Evolutionary conservation across 2,329 filamentous ascomycete genomes (phyloP).

Genomic region (Fusarium floridanum): DNA sequence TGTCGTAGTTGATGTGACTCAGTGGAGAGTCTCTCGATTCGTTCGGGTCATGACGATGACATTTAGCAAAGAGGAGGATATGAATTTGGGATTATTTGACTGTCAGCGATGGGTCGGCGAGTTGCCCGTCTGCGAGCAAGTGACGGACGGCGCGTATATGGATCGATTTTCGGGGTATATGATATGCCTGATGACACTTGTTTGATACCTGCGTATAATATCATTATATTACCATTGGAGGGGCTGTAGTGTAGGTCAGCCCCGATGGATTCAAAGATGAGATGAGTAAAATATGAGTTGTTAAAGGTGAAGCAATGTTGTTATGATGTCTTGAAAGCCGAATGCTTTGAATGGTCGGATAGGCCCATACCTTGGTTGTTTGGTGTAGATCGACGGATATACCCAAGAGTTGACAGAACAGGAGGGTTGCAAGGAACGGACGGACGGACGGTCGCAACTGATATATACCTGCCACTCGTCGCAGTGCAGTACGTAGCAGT

Average conservation of each 20-base stretch:
- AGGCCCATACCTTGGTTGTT: not conserved
- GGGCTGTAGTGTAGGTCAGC: constrained; percentile 1
- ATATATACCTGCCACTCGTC: constrained; percentile 22
- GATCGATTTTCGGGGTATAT: constrained; percentile 31
- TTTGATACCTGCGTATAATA: constrained; percentile 48
- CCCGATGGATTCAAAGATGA: not conserved
- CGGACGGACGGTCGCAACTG: constrained; percentile 16
- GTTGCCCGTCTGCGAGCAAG: constrained; percentile 17
- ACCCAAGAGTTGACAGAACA: not conserved
- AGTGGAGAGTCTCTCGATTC: constrained; percentile 27
- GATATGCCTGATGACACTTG: constrained; percentile 40
- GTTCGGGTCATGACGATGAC: constrained; percentile 29
- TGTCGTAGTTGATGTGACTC: constrained; percentile 32
- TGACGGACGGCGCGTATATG: constrained; percentile 32
- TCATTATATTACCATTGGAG: constrained; percentile 35
- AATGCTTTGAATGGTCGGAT: not conserved
- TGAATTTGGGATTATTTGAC: constrained; percentile 4
- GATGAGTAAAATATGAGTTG: not conserved
- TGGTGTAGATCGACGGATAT: not conserved
- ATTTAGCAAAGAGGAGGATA: constrained; percentile 23
- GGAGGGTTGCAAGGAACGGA: constrained; percentile 2
- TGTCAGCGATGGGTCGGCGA: constrained; percentile 19
- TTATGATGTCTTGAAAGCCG: not conserved
- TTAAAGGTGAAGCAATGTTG: not conserved
- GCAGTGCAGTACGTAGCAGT: constrained; percentile 2